phyloP scores from a whole-genome alignment of 805 yeast genomes.

The Candida awuae region DNA sequence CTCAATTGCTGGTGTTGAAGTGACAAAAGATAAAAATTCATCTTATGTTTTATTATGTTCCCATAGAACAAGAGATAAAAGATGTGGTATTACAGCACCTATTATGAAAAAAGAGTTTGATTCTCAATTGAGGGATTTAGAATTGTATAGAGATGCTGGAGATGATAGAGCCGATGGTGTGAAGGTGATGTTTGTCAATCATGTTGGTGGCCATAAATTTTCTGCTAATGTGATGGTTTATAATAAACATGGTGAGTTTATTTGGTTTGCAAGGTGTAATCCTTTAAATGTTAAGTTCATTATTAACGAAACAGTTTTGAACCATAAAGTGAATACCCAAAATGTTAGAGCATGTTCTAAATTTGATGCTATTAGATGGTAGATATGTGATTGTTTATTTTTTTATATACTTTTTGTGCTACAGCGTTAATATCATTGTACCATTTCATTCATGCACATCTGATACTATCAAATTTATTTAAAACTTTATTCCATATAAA shows the following conservation, averaged over 20 bases:
- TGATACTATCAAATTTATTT: too few species aligned
- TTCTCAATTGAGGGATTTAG: slow-evolving; percentile 58
- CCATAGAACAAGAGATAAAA: slow-evolving; percentile 82
- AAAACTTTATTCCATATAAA: neutral
- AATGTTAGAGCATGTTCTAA: slow-evolving; percentile 54
- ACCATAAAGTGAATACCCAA: slow-evolving; percentile 64
- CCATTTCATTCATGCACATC: too few species aligned
- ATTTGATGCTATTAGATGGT: slow-evolving; percentile 49
- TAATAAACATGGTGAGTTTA: slow-evolving; percentile 60
- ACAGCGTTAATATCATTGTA: too few species aligned
- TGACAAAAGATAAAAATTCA: slow-evolving; percentile 33
- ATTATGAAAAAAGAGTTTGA: slow-evolving; percentile 76
- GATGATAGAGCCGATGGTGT: slow-evolving; percentile 75
- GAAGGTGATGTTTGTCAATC: slow-evolving; percentile 62
- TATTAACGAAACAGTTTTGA: slow-evolving; percentile 64
- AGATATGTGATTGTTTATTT: neutral
- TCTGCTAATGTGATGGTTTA: slow-evolving; percentile 85
- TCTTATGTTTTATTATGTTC: slow-evolving; percentile 73
- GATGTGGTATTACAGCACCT: slow-evolving; percentile 94
- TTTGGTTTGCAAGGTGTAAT: slow-evolving; percentile 82
- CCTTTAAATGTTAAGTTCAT: slow-evolving; percentile 72
- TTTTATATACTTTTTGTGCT: too few species aligned
- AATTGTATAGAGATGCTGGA: slow-evolving; percentile 64
- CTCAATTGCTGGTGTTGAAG: slow-evolving; percentile 25
- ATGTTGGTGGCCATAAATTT: slow-evolving; percentile 93